These are phyloP conservation scores for Eimeria nieschulzi DNA, from an alignment of 169 alveolate genomes.

Conservation along the genomic window DNA sequence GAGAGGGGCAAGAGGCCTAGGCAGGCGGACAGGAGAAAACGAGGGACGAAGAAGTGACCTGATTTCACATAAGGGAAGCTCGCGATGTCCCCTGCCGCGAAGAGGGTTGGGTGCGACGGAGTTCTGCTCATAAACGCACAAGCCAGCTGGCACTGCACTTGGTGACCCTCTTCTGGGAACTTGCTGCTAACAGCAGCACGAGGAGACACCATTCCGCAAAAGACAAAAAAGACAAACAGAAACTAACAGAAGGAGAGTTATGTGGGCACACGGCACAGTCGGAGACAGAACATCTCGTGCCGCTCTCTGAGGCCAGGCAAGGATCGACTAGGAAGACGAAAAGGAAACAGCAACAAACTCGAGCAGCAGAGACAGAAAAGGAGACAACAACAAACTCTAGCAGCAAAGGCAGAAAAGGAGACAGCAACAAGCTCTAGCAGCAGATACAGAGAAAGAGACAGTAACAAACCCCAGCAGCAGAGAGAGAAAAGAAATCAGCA, in stretches of 20 bases:
- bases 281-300: no score
- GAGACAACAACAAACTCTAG: neutral
- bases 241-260: neutral
- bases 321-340: no score
- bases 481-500: neutral
- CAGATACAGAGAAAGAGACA: neutral
- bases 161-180: neutral
- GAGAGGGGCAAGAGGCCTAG: neutral
- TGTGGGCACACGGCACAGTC: no score
- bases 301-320: no score
- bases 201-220: no score
- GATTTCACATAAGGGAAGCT: conserved; percentile 73
- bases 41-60: conserved; percentile 22
- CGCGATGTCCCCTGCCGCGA: conserved; percentile 77
- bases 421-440: neutral
- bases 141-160: neutral
- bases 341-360: neutral
- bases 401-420: neutral
- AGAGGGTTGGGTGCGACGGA: conserved; percentile 23
- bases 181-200: no score
- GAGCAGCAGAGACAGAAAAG: neutral
- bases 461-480: neutral
- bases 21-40: neutral
- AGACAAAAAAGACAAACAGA: neutral
- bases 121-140: neutral